Percentiles rank a stretch among this genome's conserved stretches.
phyloP scores from a whole-genome alignment of 352 stramenopile species.

The Globisporangium rhizosaccharum region DNA sequence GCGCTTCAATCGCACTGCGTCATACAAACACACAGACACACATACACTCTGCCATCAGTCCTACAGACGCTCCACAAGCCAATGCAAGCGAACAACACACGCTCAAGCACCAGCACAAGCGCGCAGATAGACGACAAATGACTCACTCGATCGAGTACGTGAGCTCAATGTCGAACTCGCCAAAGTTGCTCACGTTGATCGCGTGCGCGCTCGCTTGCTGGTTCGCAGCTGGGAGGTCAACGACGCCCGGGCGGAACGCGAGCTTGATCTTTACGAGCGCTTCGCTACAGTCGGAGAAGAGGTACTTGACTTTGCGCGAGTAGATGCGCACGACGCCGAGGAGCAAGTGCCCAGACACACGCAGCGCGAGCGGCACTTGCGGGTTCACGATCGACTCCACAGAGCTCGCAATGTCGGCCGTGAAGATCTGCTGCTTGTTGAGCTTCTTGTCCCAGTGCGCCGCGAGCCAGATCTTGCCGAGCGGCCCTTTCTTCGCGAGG shows the following conservation, averaged over 20 bases:
- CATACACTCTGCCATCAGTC: neutral
- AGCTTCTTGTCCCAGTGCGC: constrained; percentile 99
- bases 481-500: constrained; percentile 97
- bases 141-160: constrained; percentile 84
- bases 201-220: constrained; percentile 62
- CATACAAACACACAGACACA: constrained; percentile 1
- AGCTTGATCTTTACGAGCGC: constrained; percentile 99
- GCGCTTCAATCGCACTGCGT: constrained; percentile 46
- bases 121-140: neutral
- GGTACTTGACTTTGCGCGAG: constrained; percentile 96
- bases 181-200: constrained; percentile 85
- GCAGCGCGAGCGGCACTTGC: constrained; percentile 94
- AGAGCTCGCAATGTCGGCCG: constrained; percentile 94
- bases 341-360: constrained; percentile 96
- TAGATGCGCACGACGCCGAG: constrained; percentile 99
- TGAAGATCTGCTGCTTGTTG: constrained; percentile 97
- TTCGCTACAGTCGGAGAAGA: constrained; percentile 98
- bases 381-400: constrained; percentile 97
- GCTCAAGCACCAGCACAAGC: neutral
- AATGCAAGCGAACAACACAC: neutral
- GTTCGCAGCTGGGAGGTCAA: constrained; percentile 62
- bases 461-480: constrained; percentile 99
- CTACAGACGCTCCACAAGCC: neutral
- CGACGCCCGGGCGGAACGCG: constrained; percentile 86
- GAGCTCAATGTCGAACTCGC: constrained; percentile 81